These are phyloP conservation scores for Hymenochaete sp. DNA, from an alignment of 1,284 basidiomycete genomes.

Conservation along the genomic window DNA sequence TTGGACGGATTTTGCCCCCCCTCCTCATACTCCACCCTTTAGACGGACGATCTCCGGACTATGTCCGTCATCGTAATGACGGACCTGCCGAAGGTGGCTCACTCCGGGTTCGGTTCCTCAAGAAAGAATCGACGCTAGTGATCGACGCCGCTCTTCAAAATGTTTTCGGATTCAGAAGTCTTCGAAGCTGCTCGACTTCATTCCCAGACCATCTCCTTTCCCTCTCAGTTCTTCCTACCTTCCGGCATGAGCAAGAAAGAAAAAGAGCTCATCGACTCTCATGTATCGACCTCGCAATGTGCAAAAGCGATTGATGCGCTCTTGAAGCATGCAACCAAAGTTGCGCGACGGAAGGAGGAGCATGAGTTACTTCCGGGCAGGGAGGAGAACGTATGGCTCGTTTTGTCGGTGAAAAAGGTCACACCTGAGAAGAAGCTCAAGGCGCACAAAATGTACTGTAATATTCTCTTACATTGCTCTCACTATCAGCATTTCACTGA, in stretches of 20 bases:
- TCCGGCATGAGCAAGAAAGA: too few species aligned
- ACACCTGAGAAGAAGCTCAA: constrained; percentile 70
- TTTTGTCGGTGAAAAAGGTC: constrained; percentile 76
- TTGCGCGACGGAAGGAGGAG: constrained; percentile 56
- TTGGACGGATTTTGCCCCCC: too few species aligned
- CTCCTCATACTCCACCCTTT: too few species aligned
- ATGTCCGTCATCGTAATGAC: too few species aligned
- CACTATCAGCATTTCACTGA: neutral
- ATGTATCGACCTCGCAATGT: constrained; percentile 67
- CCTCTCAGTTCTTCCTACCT: neutral
- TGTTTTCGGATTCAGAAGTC: too few species aligned
- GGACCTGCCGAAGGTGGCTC: neutral
- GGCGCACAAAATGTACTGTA: constrained; percentile 73
- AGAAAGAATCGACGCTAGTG: too few species aligned
- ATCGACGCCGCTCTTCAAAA: too few species aligned
- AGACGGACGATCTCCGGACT: too few species aligned
- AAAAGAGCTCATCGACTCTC: constrained; percentile 52
- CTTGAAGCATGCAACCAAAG: constrained; percentile 57
- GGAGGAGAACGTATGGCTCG: constrained; percentile 81
- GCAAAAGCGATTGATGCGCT: constrained; percentile 72
- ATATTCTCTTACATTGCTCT: constrained; percentile 1
- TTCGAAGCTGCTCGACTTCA: neutral
- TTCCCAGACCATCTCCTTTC: neutral
- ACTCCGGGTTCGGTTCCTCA: neutral
- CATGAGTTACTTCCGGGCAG: constrained; percentile 70